Percentiles rank a stretch among this genome's conserved stretches.
Evolutionary conservation across 192 early-diverging fungal genomes (phyloP).

Genomic region (Lobosporangium transversale): DNA sequence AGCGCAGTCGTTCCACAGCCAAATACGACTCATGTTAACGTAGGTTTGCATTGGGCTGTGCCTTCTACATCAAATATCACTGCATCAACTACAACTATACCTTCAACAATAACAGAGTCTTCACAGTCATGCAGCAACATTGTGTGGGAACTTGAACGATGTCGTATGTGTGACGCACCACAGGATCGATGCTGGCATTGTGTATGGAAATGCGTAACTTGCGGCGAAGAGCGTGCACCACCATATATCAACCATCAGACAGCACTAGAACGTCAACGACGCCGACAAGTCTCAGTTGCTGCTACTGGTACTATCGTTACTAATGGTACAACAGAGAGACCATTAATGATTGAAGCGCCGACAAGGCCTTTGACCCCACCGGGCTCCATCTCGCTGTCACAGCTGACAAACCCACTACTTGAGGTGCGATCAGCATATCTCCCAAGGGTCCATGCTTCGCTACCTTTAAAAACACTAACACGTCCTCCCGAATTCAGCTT

Average conservation of each 20-base stretch:
- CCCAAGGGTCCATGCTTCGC: neutral
- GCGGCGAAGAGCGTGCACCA: constrained; percentile 36
- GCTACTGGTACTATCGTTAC: neutral
- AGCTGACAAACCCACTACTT: constrained; percentile 5
- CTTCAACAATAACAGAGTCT: neutral
- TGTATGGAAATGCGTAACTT: constrained; percentile 29
- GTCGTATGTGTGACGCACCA: constrained; percentile 42
- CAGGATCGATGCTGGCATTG: constrained; percentile 53
- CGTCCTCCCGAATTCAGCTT: constrained; percentile 40
- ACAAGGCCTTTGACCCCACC: constrained; percentile 27
- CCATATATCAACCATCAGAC: constrained; percentile 54
- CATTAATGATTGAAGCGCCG: neutral
- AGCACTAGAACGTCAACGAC: constrained; percentile 17
- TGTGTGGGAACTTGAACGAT: constrained; percentile 43
- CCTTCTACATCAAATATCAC: neutral
- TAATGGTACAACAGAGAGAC: neutral
- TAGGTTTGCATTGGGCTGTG: constrained; percentile 34
- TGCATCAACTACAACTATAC: neutral
- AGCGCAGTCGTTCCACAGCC: neutral
- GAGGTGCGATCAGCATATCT: constrained; percentile 6
- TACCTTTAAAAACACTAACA: neutral
- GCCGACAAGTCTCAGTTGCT: neutral
- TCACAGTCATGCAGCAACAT: constrained; percentile 38
- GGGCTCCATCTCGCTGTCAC: constrained; percentile 39
- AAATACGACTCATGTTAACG: neutral